Conservation (phyloP, 73 alveolate genomes). For the Paramecium biaurelia region DNA sequence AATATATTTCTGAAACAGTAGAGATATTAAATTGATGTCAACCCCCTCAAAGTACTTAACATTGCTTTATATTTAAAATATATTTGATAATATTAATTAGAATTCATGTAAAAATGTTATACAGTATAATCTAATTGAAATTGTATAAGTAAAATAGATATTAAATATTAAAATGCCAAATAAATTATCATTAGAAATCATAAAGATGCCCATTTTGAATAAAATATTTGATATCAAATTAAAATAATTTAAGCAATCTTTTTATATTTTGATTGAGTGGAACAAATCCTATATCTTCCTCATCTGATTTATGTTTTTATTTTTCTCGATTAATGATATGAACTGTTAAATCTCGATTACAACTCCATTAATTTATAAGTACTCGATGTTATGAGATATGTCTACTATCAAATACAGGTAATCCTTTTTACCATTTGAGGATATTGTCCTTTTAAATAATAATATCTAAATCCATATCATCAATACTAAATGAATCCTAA, state of each 20-base stretch:
- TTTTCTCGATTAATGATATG: constrained; percentile 12
- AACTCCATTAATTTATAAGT: constrained; percentile 15
- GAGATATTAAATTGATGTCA: background rate
- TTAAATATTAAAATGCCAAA: background rate
- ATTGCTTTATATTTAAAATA: too few relatives aligned
- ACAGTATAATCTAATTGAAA: background rate
- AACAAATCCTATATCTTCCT: constrained; percentile 33
- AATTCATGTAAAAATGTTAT: too few relatives aligned
- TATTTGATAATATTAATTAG: too few relatives aligned
- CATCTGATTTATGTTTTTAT: background rate
- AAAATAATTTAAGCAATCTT: background rate
- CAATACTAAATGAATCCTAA: constrained; percentile 13
- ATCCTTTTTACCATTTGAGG: constrained; percentile 36
- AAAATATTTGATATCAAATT: constrained; percentile 35
- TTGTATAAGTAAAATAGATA: background rate
- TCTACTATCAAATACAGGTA: constrained; percentile 37
- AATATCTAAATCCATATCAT: constrained; percentile 43
- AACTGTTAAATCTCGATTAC: constrained; percentile 36
- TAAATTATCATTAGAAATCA: background rate
- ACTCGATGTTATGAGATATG: background rate
- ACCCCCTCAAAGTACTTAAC: background rate
- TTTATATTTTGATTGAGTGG: constrained; percentile 13
- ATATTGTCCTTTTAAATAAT: constrained; percentile 30
- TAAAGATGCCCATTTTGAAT: background rate
- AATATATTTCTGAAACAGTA: background rate